Percentiles rank a stretch among this genome's conserved stretches.
Conservation (phyloP, 2,329 filamentous ascomycete species). For the Colletotrichum sp. region DNA sequence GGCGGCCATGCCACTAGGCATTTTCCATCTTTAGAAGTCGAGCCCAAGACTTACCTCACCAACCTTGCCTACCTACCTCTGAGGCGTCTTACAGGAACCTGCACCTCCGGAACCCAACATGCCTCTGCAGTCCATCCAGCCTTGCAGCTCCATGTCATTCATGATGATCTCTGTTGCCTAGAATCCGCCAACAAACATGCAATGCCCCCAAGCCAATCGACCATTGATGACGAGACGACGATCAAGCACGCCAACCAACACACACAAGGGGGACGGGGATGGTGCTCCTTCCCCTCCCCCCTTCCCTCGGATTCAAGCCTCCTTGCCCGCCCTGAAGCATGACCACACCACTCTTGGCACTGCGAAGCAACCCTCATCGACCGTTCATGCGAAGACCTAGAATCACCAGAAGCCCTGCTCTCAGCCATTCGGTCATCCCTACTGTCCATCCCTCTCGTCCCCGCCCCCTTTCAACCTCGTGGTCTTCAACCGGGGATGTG, state of each 20-base stretch:
- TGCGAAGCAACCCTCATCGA: neutral
- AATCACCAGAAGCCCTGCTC: neutral
- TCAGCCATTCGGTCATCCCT: neutral
- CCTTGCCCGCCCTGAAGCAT: neutral
- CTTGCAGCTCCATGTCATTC: neutral
- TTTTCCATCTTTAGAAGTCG: slow-evolving; percentile 12
- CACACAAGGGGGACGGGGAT: neutral
- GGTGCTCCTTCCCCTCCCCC: neutral
- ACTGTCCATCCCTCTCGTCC: neutral
- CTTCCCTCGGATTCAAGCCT: neutral
- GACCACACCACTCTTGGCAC: neutral
- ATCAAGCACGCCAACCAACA: neutral
- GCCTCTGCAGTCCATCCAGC: neutral
- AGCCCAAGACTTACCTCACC: neutral
- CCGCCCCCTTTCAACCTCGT: neutral
- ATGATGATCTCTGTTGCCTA: neutral
- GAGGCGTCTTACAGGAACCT: neutral
- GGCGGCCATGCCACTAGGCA: neutral
- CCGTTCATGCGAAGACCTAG: slow-evolving; percentile 7
- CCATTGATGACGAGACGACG: neutral
- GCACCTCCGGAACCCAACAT: neutral
- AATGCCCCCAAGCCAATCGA: neutral
- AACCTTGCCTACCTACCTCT: neutral
- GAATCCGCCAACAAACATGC: neutral
- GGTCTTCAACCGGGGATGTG: neutral